These are phyloP conservation scores for Colletotrichum sp. DNA, from an alignment of 2,329 filamentous ascomycete species.

Conservation along the genomic window DNA sequence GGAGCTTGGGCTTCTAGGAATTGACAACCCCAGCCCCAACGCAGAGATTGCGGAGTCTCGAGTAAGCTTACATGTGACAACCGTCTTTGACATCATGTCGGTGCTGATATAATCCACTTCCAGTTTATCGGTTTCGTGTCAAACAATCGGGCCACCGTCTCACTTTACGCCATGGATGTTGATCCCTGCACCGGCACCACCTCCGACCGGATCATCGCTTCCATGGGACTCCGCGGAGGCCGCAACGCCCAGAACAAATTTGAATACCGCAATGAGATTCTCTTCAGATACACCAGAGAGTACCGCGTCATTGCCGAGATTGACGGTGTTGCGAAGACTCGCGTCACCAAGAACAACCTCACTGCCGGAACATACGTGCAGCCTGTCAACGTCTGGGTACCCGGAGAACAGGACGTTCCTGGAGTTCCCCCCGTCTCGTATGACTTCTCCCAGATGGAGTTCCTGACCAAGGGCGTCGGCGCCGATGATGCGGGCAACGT, in stretches of 20 bases:
- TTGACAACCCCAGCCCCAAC: conserved; percentile 38
- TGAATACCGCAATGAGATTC: conserved; percentile 37
- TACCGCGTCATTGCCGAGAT: conserved; percentile 38
- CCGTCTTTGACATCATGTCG: background rate
- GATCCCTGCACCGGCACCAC: conserved; percentile 39
- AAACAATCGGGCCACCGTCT: conserved; percentile 34
- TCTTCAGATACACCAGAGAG: conserved; percentile 37
- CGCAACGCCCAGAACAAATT: conserved; percentile 40
- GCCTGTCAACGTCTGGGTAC: conserved; percentile 41
- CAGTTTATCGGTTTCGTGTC: conserved; percentile 38
- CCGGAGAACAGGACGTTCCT: conserved; percentile 39
- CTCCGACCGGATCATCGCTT: conserved; percentile 38
- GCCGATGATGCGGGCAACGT: conserved; percentile 37
- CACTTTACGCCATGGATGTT: conserved; percentile 39
- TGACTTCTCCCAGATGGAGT: conserved; percentile 40
- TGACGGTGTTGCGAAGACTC: conserved; percentile 32
- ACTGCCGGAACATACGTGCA: conserved; percentile 38
- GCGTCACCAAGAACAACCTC: conserved; percentile 37
- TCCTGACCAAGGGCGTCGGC: conserved; percentile 39
- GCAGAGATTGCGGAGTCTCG: conserved; percentile 39
- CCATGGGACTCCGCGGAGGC: conserved; percentile 33
- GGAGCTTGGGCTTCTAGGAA: conserved; percentile 38
- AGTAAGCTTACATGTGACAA: conserved; percentile 23
- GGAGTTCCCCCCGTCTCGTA: conserved; percentile 36
- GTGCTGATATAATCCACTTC: background rate